These are phyloP conservation scores for Arabidopsis suecica DNA, from an alignment of 345 rosid genomes.

Conservation along the genomic window DNA sequence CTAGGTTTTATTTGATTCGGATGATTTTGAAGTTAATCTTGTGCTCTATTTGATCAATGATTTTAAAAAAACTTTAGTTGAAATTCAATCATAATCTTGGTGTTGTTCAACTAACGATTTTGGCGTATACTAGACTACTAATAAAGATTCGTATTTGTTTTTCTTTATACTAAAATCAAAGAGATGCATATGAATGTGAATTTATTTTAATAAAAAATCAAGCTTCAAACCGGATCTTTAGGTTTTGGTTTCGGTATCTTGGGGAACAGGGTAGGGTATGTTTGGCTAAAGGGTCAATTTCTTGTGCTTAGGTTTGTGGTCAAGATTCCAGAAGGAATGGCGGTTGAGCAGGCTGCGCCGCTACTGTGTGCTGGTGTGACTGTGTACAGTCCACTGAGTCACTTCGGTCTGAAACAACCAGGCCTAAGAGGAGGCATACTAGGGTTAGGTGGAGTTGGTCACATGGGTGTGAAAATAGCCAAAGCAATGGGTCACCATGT, in stretches of 20 bases:
- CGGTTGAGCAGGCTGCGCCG: constrained; percentile 87
- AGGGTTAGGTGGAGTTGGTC: constrained; percentile 98
- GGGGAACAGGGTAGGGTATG: constrained; percentile 11
- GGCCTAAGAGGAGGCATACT: constrained; percentile 83
- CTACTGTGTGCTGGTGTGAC: constrained; percentile 89
- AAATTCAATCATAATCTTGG: neutral
- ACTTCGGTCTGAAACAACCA: constrained; percentile 67
- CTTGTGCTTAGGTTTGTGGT: constrained; percentile 64
- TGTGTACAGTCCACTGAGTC: constrained; percentile 84
- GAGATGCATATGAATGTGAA: neutral
- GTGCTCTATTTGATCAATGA: neutral
- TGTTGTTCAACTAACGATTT: constrained; percentile 24
- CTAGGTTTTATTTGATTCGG: neutral
- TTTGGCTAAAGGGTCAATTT: constrained; percentile 16
- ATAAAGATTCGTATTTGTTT: neutral
- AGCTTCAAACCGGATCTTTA: constrained; percentile 15
- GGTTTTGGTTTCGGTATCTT: constrained; percentile 26
- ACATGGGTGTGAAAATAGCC: constrained; percentile 96
- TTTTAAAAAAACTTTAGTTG: neutral
- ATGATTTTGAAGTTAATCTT: neutral
- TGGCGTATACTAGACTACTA: neutral
- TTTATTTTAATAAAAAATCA: neutral
- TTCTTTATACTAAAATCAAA: neutral
- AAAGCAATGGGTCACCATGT: constrained; percentile 97
- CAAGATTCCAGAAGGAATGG: constrained; percentile 88